phyloP scores from a whole-genome alignment of 2,329 filamentous ascomycete species.

The Sordariomycetes sp. region DNA sequence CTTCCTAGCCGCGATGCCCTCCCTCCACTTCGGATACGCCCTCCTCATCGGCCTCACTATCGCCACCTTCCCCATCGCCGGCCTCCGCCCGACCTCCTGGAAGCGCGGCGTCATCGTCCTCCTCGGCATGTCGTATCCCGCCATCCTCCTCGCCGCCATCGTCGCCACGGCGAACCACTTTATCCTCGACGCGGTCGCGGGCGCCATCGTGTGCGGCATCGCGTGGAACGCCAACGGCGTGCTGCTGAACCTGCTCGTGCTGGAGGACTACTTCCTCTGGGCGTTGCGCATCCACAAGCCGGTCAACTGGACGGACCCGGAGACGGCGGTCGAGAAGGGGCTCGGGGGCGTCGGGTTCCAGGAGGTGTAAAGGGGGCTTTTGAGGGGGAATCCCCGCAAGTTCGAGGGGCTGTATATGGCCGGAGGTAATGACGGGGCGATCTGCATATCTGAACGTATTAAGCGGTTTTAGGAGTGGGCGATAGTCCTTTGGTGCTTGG shows the following conservation, averaged over 20 bases:
- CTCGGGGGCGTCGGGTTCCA: conserved; percentile 15
- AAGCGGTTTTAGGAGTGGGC: background rate
- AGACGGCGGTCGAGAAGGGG: conserved; percentile 22
- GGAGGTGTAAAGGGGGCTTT: conserved; percentile 6
- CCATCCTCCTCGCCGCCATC: conserved; percentile 55
- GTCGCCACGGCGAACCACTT: conserved; percentile 66
- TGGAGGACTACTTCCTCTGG: conserved; percentile 61
- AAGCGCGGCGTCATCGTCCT: conserved; percentile 31
- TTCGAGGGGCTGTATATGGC: background rate
- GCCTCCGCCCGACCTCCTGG: conserved; percentile 38
- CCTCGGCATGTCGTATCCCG: conserved; percentile 52
- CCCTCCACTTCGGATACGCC: conserved; percentile 65
- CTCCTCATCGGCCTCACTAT: conserved; percentile 63
- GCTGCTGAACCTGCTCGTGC: conserved; percentile 50
- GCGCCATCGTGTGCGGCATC: conserved; percentile 51
- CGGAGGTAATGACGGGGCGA: background rate
- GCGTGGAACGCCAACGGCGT: conserved; percentile 48
- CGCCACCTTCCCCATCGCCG: conserved; percentile 50
- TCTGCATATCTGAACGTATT: background rate
- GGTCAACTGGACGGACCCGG: conserved; percentile 24
- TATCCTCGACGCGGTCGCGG: conserved; percentile 60
- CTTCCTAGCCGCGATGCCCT: conserved; percentile 58
- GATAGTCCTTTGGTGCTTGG: background rate
- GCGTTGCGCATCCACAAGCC: conserved; percentile 56
- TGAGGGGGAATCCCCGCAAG: background rate